A percentile compares a stretch with the other conserved stretches of the same genome.
Conservation (phyloP, 2,329 filamentous ascomycete species). For the Scopulariopsis brevicaulis region DNA sequence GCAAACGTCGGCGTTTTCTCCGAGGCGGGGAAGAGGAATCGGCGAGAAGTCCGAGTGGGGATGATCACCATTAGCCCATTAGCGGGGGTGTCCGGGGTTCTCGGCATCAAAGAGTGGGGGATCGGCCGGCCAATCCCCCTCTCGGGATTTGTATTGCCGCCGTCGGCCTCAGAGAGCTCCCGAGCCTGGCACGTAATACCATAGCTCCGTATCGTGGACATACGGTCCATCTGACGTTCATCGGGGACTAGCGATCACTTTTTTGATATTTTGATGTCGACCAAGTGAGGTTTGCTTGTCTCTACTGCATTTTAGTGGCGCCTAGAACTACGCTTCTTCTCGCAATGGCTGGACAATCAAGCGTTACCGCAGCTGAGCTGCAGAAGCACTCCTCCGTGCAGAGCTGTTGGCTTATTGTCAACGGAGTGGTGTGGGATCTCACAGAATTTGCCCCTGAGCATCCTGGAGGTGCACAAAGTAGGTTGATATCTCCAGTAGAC, state of each 20-base stretch:
- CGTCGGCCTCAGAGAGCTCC: not conserved
- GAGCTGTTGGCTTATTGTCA: slow-evolving; percentile 51
- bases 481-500: slow-evolving; percentile 1
- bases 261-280: not conserved
- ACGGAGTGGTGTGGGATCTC: slow-evolving; percentile 52
- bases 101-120: not conserved
- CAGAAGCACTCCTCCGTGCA: not conserved
- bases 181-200: too few relatives aligned
- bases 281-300: too few relatives aligned
- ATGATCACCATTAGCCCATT: not conserved
- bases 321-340: not conserved
- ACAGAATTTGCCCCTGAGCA: slow-evolving; percentile 12
- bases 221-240: not conserved
- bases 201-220: too few relatives aligned
- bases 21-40: not conserved
- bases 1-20: not conserved
- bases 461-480: slow-evolving; percentile 10
- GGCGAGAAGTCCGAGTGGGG: not conserved
- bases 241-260: not conserved
- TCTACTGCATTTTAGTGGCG: not conserved
- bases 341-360: not conserved
- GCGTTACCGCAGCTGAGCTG: not conserved
- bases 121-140: not conserved
- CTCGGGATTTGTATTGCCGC: not conserved
- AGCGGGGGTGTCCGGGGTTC: not conserved